Evolutionary conservation across 2,329 filamentous ascomycete genomes (phyloP).

Genomic region (Tolypocladium paradoxum): DNA sequence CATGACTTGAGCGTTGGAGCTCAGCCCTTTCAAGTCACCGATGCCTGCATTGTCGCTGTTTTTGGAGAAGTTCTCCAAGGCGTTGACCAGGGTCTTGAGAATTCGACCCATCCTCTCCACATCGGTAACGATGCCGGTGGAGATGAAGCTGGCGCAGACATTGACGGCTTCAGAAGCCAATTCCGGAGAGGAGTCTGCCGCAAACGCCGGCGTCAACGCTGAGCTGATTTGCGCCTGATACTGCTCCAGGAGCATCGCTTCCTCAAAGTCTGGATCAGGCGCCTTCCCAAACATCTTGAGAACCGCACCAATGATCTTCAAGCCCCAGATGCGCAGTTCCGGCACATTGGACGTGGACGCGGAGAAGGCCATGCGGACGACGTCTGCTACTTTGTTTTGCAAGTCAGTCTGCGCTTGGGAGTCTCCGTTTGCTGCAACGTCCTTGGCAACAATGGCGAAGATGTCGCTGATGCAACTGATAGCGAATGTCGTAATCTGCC

Average conservation of each 20-base stretch:
- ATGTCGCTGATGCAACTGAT: conserved; percentile 83
- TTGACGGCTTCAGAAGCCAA: conserved; percentile 92
- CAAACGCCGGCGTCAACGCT: conserved; percentile 90
- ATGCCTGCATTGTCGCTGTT: conserved; percentile 77
- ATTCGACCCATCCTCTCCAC: conserved; percentile 98
- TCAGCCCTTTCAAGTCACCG: conserved; percentile 84
- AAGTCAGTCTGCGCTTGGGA: conserved; percentile 68
- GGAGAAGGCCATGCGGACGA: conserved; percentile 94
- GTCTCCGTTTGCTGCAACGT: conserved; percentile 66
- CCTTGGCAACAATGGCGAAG: conserved; percentile 66
- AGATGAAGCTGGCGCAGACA: conserved; percentile 95
- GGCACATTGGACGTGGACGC: conserved; percentile 90
- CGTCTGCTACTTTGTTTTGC: conserved; percentile 77
- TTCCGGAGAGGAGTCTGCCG: conserved; percentile 89
- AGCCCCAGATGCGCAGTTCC: conserved; percentile 77
- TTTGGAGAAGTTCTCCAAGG: conserved; percentile 81
- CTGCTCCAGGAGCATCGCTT: conserved; percentile 90
- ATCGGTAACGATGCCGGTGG: conserved; percentile 93
- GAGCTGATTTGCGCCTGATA: conserved; percentile 98
- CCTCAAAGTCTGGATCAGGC: conserved; percentile 93
- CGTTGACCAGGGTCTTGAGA: conserved; percentile 81
- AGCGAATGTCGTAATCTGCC: conserved; percentile 92
- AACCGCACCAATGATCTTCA: conserved; percentile 89
- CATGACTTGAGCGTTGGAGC: conserved; percentile 95
- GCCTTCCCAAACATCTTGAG: conserved; percentile 94